These are phyloP conservation scores for Cicer bijugum DNA, from an alignment of 306 rosid genomes.

Conservation along the genomic window DNA sequence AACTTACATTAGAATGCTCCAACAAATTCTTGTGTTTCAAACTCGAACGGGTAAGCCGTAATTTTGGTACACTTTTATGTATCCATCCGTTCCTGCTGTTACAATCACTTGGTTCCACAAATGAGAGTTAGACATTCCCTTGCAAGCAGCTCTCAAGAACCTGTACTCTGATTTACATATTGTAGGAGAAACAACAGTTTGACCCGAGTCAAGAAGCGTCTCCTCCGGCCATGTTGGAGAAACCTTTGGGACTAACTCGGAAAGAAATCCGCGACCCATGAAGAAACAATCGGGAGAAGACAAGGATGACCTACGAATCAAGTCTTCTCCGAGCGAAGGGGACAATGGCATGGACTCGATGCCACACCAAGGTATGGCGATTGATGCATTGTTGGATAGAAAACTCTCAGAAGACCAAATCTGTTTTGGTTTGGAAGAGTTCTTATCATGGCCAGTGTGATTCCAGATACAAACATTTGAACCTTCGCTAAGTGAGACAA, in stretches of 20 bases:
- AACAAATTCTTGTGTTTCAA: slow-evolving; percentile 43
- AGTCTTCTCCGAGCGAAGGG: slow-evolving; percentile 51
- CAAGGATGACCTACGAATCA: slow-evolving; percentile 47
- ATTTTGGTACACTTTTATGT: slow-evolving; percentile 70
- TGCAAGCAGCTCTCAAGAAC: slow-evolving; percentile 75
- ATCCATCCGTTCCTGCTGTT: slow-evolving; percentile 85
- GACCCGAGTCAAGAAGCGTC: slow-evolving; percentile 55
- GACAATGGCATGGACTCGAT: slow-evolving; percentile 54
- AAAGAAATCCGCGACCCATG: slow-evolving; percentile 59
- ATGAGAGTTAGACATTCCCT: slow-evolving; percentile 69
- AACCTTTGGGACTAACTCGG: slow-evolving; percentile 70
- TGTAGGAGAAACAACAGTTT: slow-evolving; percentile 49
- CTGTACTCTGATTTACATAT: slow-evolving; percentile 69
- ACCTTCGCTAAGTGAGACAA: slow-evolving; percentile 72
- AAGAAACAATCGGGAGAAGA: slow-evolving; percentile 80
- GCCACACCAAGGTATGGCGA: slow-evolving; percentile 90
- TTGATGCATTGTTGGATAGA: slow-evolving; percentile 59
- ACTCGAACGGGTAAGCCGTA: slow-evolving; percentile 69
- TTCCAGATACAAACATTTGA: slow-evolving; percentile 79
- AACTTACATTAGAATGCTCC: slow-evolving; percentile 29
- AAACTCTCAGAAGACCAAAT: slow-evolving; percentile 72
- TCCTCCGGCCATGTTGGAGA: slow-evolving; percentile 86
- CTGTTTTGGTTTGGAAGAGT: slow-evolving; percentile 56
- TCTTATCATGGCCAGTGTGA: slow-evolving; percentile 57
- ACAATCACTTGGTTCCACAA: slow-evolving; percentile 82